Base-by-base conservation (phyloP, 345 rosid genomes). In the Linum tenue region DNA sequence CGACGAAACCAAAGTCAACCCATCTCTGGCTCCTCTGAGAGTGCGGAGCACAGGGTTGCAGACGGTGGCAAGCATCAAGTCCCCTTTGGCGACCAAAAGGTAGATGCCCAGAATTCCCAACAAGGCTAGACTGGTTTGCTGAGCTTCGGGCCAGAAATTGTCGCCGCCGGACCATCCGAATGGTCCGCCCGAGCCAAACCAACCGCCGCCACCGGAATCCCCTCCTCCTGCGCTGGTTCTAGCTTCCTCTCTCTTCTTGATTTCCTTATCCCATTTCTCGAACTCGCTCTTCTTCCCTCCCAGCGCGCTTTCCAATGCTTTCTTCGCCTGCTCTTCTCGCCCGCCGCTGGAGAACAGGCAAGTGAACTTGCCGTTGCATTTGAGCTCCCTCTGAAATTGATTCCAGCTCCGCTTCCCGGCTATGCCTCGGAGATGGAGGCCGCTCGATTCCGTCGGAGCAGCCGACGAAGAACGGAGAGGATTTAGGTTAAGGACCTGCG, bases 211-310 rank as follows among this genome's bases (percentile, higher is more conserved):
- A 22, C 85, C 87, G 40, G 72, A 69, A 69, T 68, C 75, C 65
- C 82, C 80, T 5, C 90, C 86, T 10, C 89, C 85, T 56, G 31
- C 31, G 31, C 31, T 22, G 31, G 31, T 22, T 22, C 88, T 82
- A 0, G 83, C 86, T 76, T 86, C 95, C 81, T 86, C 95, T 73
- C 92, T 82, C 77, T 79, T 89, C 82, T 86, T 81, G 60, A 89
- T 89, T 83, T 92, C 97, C 77, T 81, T 73, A 76, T 83, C 76
- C 91, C 98, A 92, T 78, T 81, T 85, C 69, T 87, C 90, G 56
- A 83, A 87, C 71, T 92, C 98, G 65, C 64, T 76, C 68, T 86
- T 89, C 88, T 89, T 89, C 60, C 89, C 98, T 15, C 91, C 98
- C 51, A 92, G 86, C 7, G 98, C 98, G 55, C 78, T 81, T 70